A percentile compares a stretch with the other conserved stretches of the same genome.
phyloP scores from a whole-genome alignment of 2,329 filamentous ascomycete genomes.

The Venturia asperata region DNA sequence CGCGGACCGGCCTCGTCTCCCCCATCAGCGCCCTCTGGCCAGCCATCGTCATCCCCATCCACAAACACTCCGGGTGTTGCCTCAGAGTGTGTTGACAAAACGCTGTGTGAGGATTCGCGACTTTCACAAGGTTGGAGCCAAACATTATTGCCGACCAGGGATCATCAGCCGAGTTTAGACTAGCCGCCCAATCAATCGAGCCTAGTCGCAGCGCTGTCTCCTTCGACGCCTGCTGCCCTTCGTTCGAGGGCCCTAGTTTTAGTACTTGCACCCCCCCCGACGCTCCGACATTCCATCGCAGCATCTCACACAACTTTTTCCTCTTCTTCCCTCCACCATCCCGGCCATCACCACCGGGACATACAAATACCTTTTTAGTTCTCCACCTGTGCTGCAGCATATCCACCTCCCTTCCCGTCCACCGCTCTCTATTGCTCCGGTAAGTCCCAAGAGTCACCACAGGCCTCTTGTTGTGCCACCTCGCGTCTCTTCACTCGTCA shows the following conservation, averaged over 20 bases:
- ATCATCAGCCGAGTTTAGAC: slow-evolving; percentile 10
- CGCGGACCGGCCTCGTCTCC: neutral
- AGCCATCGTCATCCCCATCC: neutral
- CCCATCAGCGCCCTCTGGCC: neutral
- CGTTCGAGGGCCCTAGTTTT: neutral
- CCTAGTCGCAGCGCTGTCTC: neutral
- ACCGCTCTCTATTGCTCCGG: neutral
- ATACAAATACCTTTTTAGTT: slow-evolving; percentile 14
- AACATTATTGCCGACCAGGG: slow-evolving; percentile 6
- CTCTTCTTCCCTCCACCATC: slow-evolving; percentile 4
- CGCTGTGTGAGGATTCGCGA: slow-evolving; percentile 9
- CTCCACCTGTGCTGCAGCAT: slow-evolving; percentile 11
- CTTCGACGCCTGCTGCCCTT: neutral
- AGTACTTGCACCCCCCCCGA: slow-evolving; percentile 1
- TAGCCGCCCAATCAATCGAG: slow-evolving; percentile 14
- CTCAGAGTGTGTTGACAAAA: slow-evolving; percentile 11
- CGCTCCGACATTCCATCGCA: slow-evolving; percentile 12
- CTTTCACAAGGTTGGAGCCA: slow-evolving; percentile 9
- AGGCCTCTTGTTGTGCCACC: slow-evolving; percentile 8
- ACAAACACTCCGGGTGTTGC: slow-evolving; percentile 13
- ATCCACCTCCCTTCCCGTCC: slow-evolving; percentile 3
- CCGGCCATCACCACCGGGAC: slow-evolving; percentile 6
- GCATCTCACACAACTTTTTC: slow-evolving; percentile 11
- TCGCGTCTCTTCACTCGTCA: slow-evolving; percentile 15
- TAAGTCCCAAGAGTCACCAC: neutral